These are phyloP conservation scores for Pseudogymnoascus pannorum DNA, from an alignment of 2,329 filamentous ascomycete genomes.

Conservation along the genomic window DNA sequence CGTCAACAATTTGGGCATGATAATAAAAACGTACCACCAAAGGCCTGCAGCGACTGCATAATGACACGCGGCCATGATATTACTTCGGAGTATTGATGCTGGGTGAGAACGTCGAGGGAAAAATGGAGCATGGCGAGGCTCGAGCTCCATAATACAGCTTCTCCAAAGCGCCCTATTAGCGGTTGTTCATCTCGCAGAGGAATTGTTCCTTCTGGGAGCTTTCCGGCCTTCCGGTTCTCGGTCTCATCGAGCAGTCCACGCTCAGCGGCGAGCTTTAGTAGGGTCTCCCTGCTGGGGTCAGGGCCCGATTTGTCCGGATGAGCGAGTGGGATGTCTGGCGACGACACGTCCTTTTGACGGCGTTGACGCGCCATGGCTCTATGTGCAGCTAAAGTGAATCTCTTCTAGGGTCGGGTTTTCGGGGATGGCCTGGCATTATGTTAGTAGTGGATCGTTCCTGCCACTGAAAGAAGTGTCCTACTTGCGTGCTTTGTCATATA, in stretches of 20 bases:
- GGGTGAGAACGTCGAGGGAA: conserved; percentile 70
- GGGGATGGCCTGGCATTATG: not conserved
- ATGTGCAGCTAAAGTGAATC: not conserved
- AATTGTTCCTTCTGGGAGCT: conserved; percentile 17
- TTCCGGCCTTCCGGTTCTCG: conserved; percentile 23
- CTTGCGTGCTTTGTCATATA: not conserved
- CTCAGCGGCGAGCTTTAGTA: conserved; percentile 66
- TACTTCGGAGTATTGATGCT: conserved; percentile 67
- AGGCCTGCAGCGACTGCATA: conserved; percentile 44
- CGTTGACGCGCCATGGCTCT: conserved; percentile 40
- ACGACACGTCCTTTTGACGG: conserved; percentile 38
- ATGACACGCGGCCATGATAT: conserved; percentile 51
- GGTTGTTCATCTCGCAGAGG: conserved; percentile 18
- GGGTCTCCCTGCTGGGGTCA: conserved; percentile 51
- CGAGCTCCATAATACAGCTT: conserved; percentile 50
- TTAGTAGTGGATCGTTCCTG: not conserved
- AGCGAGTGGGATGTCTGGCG: conserved; percentile 49
- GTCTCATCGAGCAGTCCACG: conserved; percentile 39
- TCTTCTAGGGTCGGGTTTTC: not conserved
- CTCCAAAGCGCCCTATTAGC: conserved; percentile 30
- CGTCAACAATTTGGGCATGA: conserved; percentile 1
- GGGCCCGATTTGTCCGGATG: conserved; percentile 63
- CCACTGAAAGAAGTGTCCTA: not conserved
- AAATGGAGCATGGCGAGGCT: conserved; percentile 67
- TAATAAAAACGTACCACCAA: conserved; percentile 38